A percentile compares a stretch with the other conserved stretches of the same genome.
Evolutionary conservation across 305 asterid genomes (phyloP).

Genomic region (Salvia sclarea): DNA sequence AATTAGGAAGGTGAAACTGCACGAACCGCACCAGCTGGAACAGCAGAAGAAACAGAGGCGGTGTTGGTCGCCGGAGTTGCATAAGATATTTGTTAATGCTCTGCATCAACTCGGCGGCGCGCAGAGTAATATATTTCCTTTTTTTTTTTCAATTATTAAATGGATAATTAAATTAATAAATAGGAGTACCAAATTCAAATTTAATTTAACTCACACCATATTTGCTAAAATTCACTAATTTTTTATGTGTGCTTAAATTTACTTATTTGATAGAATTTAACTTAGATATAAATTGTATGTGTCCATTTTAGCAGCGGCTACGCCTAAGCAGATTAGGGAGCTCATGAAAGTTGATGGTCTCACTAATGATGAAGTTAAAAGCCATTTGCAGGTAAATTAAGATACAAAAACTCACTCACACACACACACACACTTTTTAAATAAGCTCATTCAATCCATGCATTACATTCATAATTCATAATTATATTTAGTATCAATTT

Average conservation of each 20-base stretch:
- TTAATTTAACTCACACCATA: no score
- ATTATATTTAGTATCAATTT: no score
- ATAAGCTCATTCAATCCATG: neutral
- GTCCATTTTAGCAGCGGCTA: conserved; percentile 39
- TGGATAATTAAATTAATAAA: neutral
- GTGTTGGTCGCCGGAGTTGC: conserved; percentile 53
- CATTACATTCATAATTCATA: neutral
- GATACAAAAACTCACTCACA: neutral
- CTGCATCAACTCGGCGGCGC: conserved; percentile 51
- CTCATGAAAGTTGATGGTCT: conserved; percentile 55
- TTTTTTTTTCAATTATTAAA: neutral
- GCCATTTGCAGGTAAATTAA: conserved; percentile 50
- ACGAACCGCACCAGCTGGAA: conserved; percentile 16
- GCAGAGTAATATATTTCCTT: conserved; percentile 27
- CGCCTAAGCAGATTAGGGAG: conserved; percentile 54
- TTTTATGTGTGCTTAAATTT: no score
- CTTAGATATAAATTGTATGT: no score
- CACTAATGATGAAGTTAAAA: conserved; percentile 57
- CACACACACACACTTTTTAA: neutral
- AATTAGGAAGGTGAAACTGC: conserved; percentile 21
- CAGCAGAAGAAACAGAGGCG: conserved; percentile 48
- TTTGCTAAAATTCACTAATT: no score
- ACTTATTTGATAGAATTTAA: no score
- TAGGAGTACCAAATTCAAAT: neutral
- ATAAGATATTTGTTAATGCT: conserved; percentile 41